Conservation (phyloP, 2,329 filamentous ascomycete species). For the Alternaria brassicicola region DNA sequence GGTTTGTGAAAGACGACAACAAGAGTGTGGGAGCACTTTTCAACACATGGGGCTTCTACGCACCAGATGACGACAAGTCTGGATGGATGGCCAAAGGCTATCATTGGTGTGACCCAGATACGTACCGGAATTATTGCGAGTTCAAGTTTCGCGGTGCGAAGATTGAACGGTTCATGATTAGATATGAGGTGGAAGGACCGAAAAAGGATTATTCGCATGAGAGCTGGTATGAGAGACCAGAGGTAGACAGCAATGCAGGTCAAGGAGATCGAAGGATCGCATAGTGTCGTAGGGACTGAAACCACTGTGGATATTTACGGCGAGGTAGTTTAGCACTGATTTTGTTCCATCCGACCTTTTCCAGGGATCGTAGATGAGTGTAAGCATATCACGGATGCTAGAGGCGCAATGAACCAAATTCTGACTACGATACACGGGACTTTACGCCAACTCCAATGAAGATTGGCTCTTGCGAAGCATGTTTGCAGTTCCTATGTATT, state of each 20-base stretch:
- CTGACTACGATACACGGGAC: background rate
- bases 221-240: slow-evolving; percentile 44
- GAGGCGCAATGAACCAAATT: background rate
- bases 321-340: background rate
- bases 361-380: background rate
- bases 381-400: background rate
- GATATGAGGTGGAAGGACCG: slow-evolving; percentile 71
- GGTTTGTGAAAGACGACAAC: slow-evolving; percentile 76
- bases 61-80: slow-evolving; percentile 33
- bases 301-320: background rate
- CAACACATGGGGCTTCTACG: slow-evolving; percentile 70
- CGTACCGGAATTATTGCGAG: slow-evolving; percentile 72
- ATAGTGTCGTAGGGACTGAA: background rate
- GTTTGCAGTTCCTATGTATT: background rate
- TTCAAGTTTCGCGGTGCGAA: slow-evolving; percentile 59
- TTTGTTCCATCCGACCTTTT: background rate
- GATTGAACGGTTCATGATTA: slow-evolving; percentile 51
- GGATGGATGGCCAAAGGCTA: slow-evolving; percentile 69
- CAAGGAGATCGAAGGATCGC: background rate
- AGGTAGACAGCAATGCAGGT: background rate
- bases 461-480: background rate
- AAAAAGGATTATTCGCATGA: slow-evolving; percentile 71
- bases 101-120: slow-evolving; percentile 74
- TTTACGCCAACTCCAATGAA: background rate
- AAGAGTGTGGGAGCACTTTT: slow-evolving; percentile 76